These are phyloP conservation scores for Xerocomus minutiporus DNA, from an alignment of 1,284 basidiomycete species.

Conservation along the genomic window DNA sequence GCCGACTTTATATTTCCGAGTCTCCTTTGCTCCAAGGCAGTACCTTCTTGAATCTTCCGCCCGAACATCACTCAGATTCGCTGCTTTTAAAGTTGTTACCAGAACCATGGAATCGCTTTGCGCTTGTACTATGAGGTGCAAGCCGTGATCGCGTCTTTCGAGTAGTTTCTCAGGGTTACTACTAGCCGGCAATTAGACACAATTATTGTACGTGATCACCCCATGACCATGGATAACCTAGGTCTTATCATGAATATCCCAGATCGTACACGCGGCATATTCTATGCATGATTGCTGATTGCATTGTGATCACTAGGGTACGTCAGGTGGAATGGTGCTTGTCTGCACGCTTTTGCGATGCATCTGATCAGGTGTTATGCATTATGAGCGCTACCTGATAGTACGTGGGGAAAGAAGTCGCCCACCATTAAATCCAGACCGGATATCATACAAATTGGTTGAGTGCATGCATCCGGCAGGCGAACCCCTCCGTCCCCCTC, in stretches of 20 bases:
- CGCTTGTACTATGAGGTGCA: too few relatives aligned
- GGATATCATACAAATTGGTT: conserved; percentile 1
- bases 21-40: too few relatives aligned
- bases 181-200: background rate
- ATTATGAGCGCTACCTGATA: background rate
- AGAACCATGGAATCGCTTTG: too few relatives aligned
- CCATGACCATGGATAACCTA: background rate
- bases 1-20: too few relatives aligned
- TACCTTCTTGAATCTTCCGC: too few relatives aligned
- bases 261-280: background rate
- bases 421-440: conserved; percentile 5
- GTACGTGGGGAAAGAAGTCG: background rate
- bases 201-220: background rate
- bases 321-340: background rate
- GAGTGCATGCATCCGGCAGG: background rate
- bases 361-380: background rate
- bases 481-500: background rate
- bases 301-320: background rate
- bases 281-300: background rate
- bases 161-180: too few relatives aligned
- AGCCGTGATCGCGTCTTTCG: too few relatives aligned
- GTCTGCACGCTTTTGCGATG: background rate
- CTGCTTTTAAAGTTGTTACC: too few relatives aligned
- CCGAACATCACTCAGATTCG: too few relatives aligned
- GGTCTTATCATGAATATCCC: background rate